A percentile compares a stretch with the other conserved stretches of the same genome.
phyloP scores from a whole-genome alignment of 2,329 filamentous ascomycete genomes.

The Rutstroemia sp. region DNA sequence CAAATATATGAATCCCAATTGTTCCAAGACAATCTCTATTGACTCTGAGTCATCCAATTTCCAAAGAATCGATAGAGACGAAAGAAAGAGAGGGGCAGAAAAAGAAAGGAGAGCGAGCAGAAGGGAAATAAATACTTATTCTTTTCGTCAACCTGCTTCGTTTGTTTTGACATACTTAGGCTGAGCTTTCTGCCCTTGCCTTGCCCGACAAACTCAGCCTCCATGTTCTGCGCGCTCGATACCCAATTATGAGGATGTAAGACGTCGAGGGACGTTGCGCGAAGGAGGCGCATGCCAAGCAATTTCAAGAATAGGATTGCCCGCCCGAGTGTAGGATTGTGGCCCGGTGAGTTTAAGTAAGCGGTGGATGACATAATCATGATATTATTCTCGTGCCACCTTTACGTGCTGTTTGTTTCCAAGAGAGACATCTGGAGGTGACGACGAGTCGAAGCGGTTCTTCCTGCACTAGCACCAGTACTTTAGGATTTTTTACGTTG shows the following conservation, averaged over 20 bases:
- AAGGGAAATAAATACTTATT: neutral
- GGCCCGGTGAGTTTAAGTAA: neutral
- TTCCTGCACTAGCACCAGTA: too few relatives aligned
- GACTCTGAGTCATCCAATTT: neutral
- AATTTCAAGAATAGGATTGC: conserved; percentile 1
- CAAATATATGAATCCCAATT: neutral
- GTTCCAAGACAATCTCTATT: neutral
- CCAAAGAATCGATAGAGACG: neutral
- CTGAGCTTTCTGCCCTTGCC: neutral
- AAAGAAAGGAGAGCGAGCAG: neutral
- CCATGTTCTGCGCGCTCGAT: neutral
- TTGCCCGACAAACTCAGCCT: conserved; percentile 1
- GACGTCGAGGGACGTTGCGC: neutral
- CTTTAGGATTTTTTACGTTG: too few relatives aligned
- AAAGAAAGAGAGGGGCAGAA: too few relatives aligned
- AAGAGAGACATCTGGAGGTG: too few relatives aligned
- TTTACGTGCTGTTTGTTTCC: too few relatives aligned
- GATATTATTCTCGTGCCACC: too few relatives aligned
- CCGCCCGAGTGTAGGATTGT: neutral
- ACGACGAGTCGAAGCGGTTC: too few relatives aligned
- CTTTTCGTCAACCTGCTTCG: neutral
- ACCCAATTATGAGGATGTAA: neutral
- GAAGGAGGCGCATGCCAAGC: neutral
- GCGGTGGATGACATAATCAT: too few relatives aligned
- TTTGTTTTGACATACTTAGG: neutral